Evolutionary conservation across 495 filamentous ascomycete genomes (phyloP).

Genomic region (Bryoglossum gracile): DNA sequence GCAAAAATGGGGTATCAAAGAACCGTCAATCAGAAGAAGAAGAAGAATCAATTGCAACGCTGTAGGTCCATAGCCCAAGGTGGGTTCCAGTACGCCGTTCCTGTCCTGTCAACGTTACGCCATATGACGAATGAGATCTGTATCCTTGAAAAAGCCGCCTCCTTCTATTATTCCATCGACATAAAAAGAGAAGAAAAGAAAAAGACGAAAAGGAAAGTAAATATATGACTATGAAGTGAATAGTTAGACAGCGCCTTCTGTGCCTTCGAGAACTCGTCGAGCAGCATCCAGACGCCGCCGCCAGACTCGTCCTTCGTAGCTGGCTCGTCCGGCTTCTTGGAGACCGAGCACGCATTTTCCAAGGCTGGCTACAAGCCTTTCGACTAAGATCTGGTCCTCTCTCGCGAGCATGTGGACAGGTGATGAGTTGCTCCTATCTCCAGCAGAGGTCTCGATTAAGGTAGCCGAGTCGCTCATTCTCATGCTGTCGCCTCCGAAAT

Average conservation of each 20-base stretch:
- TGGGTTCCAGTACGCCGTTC: too few relatives aligned
- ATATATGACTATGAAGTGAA: not conserved
- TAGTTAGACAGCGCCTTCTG: conserved; percentile 25
- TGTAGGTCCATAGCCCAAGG: too few relatives aligned
- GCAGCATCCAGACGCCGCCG: conserved; percentile 68
- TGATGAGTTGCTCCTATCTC: conserved; percentile 27
- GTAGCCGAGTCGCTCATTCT: conserved; percentile 31
- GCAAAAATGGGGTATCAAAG: too few relatives aligned
- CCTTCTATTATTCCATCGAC: not conserved
- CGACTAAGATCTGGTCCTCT: conserved; percentile 69
- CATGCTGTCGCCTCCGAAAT: conserved; percentile 28
- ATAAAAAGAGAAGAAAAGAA: not conserved
- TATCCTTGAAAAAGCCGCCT: too few relatives aligned
- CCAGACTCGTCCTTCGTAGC: conserved; percentile 54
- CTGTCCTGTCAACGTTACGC: too few relatives aligned
- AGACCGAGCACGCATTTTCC: conserved; percentile 63
- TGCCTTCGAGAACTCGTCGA: conserved; percentile 60
- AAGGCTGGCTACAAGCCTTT: conserved; percentile 66
- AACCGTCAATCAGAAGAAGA: too few relatives aligned
- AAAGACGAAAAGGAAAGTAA: conserved; percentile 2
- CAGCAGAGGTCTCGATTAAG: conserved; percentile 24
- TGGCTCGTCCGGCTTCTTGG: conserved; percentile 51
- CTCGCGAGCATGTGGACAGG: conserved; percentile 47
- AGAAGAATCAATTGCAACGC: too few relatives aligned
- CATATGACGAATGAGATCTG: too few relatives aligned